A percentile compares a stretch with the other conserved stretches of the same genome.
phyloP scores from a whole-genome alignment of 345 rosid species.

The Reutealis trisperma region DNA sequence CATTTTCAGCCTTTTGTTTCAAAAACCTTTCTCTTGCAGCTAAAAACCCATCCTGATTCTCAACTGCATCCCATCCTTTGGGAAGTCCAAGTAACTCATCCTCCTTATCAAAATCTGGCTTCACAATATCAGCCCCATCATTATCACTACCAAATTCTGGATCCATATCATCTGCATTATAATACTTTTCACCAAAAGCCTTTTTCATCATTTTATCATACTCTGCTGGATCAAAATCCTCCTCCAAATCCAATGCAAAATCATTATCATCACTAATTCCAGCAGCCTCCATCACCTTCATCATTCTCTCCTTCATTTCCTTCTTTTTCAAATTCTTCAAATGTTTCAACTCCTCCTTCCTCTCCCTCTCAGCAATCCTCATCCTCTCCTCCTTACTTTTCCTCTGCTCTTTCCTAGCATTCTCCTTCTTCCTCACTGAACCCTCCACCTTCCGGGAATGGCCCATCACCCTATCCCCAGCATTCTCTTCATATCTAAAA shows the following conservation, averaged over 20 bases:
- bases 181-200: slow-evolving; percentile 63
- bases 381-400: slow-evolving; percentile 69
- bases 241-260: slow-evolving; percentile 48
- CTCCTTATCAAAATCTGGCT: slow-evolving; percentile 82
- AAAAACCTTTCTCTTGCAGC: slow-evolving; percentile 62
- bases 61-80: slow-evolving; percentile 61
- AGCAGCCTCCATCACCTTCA: slow-evolving; percentile 64
- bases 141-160: slow-evolving; percentile 44
- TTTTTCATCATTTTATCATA: slow-evolving; percentile 79
- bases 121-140: slow-evolving; percentile 50
- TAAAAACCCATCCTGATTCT: slow-evolving; percentile 55
- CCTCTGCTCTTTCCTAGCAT: slow-evolving; percentile 67
- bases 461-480: slow-evolving; percentile 67
- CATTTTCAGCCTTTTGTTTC: slow-evolving; percentile 41
- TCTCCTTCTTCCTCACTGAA: slow-evolving; percentile 80
- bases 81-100: slow-evolving; percentile 86
- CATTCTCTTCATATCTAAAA: slow-evolving; percentile 69
- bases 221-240: slow-evolving; percentile 79
- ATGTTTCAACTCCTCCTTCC: slow-evolving; percentile 79
- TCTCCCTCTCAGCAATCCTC: slow-evolving; percentile 64
- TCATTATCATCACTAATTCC: slow-evolving; percentile 60
- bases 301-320: slow-evolving; percentile 76
- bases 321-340: slow-evolving; percentile 88
- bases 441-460: slow-evolving; percentile 74
- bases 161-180: slow-evolving; percentile 59